phyloP scores from a whole-genome alignment of 169 alveolate genomes.

The Cryptosporidium ryanae region DNA sequence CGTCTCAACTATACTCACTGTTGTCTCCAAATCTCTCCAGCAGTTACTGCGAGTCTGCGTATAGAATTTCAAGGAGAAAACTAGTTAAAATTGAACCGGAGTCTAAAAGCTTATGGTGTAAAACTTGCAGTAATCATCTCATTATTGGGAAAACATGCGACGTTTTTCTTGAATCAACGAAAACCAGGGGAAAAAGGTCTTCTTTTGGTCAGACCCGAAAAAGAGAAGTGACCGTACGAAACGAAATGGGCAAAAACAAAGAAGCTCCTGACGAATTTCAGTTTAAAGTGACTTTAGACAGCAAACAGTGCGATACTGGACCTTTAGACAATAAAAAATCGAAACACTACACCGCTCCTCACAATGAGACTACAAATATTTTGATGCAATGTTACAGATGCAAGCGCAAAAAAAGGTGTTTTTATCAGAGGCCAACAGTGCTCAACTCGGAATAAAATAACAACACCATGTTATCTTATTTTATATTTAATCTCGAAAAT shows the following conservation, averaged over 20 bases:
- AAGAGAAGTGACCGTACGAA: too few species aligned
- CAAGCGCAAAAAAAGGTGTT: neutral
- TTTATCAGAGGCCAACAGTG: too few species aligned
- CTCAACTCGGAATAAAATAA: too few species aligned
- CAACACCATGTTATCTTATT: too few species aligned
- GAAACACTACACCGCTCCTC: too few species aligned
- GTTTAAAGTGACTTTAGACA: too few species aligned
- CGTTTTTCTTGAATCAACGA: neutral
- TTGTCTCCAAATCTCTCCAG: conserved; percentile 29
- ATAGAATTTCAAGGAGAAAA: conserved; percentile 30
- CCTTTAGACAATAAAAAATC: too few species aligned
- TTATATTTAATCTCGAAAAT: too few species aligned
- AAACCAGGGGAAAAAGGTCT: neutral
- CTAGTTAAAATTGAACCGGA: conserved; percentile 30
- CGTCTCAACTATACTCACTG: conserved; percentile 18
- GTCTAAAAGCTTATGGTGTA: conserved; percentile 24
- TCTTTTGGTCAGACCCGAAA: neutral
- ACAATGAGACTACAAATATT: neutral
- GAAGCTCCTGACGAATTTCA: too few species aligned
- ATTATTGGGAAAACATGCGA: conserved; percentile 17
- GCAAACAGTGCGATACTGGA: too few species aligned
- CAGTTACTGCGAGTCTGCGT: conserved; percentile 10
- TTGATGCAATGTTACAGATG: neutral
- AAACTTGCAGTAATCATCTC: conserved; percentile 24
- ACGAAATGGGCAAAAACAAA: too few species aligned